phyloP scores from a whole-genome alignment of 2,329 filamentous ascomycete genomes.

The Biscogniauxia marginata region DNA sequence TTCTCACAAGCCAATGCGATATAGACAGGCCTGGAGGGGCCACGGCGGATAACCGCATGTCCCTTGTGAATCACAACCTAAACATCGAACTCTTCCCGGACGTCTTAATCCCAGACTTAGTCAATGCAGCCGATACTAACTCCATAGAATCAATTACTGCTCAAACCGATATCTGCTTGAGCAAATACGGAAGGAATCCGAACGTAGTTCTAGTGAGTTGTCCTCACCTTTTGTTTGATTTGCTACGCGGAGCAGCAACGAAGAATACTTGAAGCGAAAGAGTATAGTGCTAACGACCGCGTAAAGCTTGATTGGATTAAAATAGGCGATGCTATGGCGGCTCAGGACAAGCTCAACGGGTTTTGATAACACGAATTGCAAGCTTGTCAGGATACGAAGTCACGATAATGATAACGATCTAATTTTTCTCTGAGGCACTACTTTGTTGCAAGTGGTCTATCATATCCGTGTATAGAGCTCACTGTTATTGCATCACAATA shows the following conservation, averaged over 20 bases:
- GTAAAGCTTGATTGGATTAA: slow-evolving; percentile 44
- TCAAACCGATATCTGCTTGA: slow-evolving; percentile 34
- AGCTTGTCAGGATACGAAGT: not conserved
- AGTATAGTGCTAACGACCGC: slow-evolving; percentile 11
- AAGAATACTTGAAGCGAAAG: not conserved
- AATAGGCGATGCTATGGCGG: slow-evolving; percentile 39
- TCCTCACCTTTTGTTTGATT: too few relatives aligned
- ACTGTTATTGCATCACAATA: too few relatives aligned
- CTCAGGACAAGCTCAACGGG: slow-evolving; percentile 39
- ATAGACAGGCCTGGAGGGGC: slow-evolving; percentile 58
- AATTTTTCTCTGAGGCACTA: not conserved
- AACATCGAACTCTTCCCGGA: slow-evolving; percentile 32
- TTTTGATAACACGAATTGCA: slow-evolving; percentile 21
- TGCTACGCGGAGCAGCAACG: too few relatives aligned
- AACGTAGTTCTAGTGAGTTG: slow-evolving; percentile 40
- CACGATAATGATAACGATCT: not conserved
- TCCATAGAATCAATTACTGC: slow-evolving; percentile 47
- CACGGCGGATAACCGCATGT: slow-evolving; percentile 41
- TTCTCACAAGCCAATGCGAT: slow-evolving; percentile 60
- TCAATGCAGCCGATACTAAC: slow-evolving; percentile 41
- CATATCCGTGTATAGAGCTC: not conserved
- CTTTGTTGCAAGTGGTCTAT: not conserved
- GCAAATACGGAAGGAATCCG: slow-evolving; percentile 31
- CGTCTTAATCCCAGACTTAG: slow-evolving; percentile 36
- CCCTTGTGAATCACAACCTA: slow-evolving; percentile 43